Percentiles rank a stretch among this genome's conserved stretches.
phyloP scores from a whole-genome alignment of 2,329 filamentous ascomycete species.

The Aurifilum marmelostoma region DNA sequence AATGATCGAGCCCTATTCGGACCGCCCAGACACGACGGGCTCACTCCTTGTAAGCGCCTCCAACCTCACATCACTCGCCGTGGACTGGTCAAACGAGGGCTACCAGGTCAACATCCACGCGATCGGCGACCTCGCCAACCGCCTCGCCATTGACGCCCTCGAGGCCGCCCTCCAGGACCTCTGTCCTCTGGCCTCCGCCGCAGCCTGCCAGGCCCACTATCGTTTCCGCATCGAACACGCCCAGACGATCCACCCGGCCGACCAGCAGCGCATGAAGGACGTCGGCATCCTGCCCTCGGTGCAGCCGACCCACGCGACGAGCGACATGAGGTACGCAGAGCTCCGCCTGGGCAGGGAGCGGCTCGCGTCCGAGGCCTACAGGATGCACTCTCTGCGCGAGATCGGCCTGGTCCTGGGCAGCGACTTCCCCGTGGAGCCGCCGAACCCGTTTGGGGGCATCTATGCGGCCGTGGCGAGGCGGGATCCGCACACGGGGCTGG shows the following conservation, averaged over 20 bases:
- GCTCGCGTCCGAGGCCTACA: slow-evolving; percentile 61
- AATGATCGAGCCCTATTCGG: slow-evolving; percentile 70
- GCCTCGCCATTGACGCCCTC: slow-evolving; percentile 66
- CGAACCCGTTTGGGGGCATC: slow-evolving; percentile 68
- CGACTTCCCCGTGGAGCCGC: slow-evolving; percentile 73
- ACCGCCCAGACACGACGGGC: slow-evolving; percentile 63
- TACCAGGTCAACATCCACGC: slow-evolving; percentile 75
- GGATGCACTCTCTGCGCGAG: slow-evolving; percentile 65
- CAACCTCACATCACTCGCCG: slow-evolving; percentile 56
- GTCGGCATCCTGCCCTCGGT: slow-evolving; percentile 69
- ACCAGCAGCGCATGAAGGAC: slow-evolving; percentile 61
- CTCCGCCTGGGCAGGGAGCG: slow-evolving; percentile 60
- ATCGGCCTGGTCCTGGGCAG: slow-evolving; percentile 63
- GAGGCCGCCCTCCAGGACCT: slow-evolving; percentile 56
- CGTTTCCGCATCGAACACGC: slow-evolving; percentile 72
- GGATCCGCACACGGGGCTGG: slow-evolving; percentile 59
- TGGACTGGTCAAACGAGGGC: slow-evolving; percentile 61
- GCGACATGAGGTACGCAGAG: slow-evolving; percentile 70
- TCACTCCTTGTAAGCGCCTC: slow-evolving; percentile 69
- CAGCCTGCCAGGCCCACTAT: slow-evolving; percentile 55
- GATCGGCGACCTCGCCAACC: slow-evolving; percentile 71
- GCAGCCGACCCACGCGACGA: slow-evolving; percentile 73
- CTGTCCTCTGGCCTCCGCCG: no score
- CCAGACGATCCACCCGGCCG: slow-evolving; percentile 69
- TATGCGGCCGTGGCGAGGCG: slow-evolving; percentile 68